A percentile compares a stretch with the other conserved stretches of the same genome.
Evolutionary conservation across 192 early-diverging fungal species (phyloP).

Genomic region (Coemansia sp.): DNA sequence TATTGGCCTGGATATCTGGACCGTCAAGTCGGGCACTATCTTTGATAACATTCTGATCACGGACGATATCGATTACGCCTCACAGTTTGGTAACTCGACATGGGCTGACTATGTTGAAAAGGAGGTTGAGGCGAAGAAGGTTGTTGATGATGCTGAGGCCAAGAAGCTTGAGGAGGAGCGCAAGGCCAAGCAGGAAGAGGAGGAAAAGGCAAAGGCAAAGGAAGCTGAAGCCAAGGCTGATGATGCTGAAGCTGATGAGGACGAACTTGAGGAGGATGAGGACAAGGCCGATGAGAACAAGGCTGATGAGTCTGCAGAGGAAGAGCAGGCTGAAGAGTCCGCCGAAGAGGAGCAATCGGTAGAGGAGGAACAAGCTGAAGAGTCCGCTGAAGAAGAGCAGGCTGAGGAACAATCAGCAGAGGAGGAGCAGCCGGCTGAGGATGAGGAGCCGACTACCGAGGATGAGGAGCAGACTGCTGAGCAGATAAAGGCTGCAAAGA

Average conservation of each 20-base stretch:
- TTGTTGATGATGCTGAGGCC: slow-evolving; percentile 51
- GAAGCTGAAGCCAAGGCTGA: slow-evolving; percentile 20
- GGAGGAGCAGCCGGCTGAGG: slow-evolving; percentile 3
- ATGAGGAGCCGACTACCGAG: slow-evolving; percentile 15
- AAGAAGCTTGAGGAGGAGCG: slow-evolving; percentile 52
- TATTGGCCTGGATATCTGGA: slow-evolving; percentile 95
- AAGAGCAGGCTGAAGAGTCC: slow-evolving; percentile 2
- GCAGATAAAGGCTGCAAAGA: slow-evolving; percentile 19
- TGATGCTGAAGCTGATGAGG: slow-evolving; percentile 3
- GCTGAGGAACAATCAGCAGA: slow-evolving; percentile 12
- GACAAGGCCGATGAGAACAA: slow-evolving; percentile 12
- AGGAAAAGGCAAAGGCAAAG: slow-evolving; percentile 14
- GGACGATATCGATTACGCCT: slow-evolving; percentile 72
- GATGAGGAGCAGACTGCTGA: slow-evolving; percentile 4
- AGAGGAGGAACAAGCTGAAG: slow-evolving; percentile 5
- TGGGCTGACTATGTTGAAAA: slow-evolving; percentile 61
- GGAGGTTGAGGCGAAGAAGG: slow-evolving; percentile 69
- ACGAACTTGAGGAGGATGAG: slow-evolving; percentile 6
- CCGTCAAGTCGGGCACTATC: slow-evolving; percentile 85
- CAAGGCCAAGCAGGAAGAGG: slow-evolving; percentile 33
- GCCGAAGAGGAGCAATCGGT: slow-evolving; percentile 3
- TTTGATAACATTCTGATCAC: slow-evolving; percentile 95
- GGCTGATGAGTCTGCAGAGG: slow-evolving; percentile 13
- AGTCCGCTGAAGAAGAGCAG: slow-evolving; percentile 7
- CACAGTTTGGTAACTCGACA: slow-evolving; percentile 69